These are phyloP conservation scores for Aspergillus sp. DNA, from an alignment of 2,329 filamentous ascomycete species.

Conservation along the genomic window DNA sequence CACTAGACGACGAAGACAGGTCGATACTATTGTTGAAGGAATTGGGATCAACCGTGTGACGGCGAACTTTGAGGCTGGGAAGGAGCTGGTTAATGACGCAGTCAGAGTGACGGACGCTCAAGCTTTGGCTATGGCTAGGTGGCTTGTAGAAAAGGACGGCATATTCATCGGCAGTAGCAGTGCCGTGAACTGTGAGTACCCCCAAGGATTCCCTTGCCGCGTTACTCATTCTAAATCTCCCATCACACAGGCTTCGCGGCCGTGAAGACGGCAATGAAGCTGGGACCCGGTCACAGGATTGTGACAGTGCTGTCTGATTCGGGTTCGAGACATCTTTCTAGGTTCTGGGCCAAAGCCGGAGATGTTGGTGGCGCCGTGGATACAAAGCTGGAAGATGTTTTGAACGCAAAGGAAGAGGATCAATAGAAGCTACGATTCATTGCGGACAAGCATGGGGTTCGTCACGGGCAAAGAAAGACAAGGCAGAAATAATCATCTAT, in stretches of 20 bases:
- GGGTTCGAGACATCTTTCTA: slow-evolving; percentile 54
- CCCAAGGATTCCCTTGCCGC: neutral
- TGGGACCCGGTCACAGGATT: slow-evolving; percentile 51
- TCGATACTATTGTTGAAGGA: slow-evolving; percentile 94
- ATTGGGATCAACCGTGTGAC: slow-evolving; percentile 96
- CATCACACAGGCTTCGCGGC: slow-evolving; percentile 48
- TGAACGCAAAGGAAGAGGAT: slow-evolving; percentile 41
- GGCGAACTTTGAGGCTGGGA: slow-evolving; percentile 83
- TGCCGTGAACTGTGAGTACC: slow-evolving; percentile 79
- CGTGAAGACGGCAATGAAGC: slow-evolving; percentile 47
- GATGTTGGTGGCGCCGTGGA: slow-evolving; percentile 48
- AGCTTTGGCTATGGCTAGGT: slow-evolving; percentile 90
- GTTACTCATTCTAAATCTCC: slow-evolving; percentile 5
- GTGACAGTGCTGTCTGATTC: slow-evolving; percentile 54
- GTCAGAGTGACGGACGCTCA: slow-evolving; percentile 85
- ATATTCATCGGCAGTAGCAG: slow-evolving; percentile 93
- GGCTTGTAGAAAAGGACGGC: slow-evolving; percentile 93
- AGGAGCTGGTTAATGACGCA: slow-evolving; percentile 85
- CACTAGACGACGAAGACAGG: slow-evolving; percentile 82
- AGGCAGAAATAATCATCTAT: neutral
- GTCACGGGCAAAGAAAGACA: neutral
- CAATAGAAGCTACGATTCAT: slow-evolving; percentile 21
- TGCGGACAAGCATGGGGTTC: neutral
- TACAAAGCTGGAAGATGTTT: slow-evolving; percentile 49
- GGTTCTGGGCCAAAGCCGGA: slow-evolving; percentile 53